Percentiles rank a stretch among this genome's conserved stretches.
These are phyloP conservation scores for Calendula officinalis DNA, from an alignment of 129 eudicot species.

Conservation along the genomic window DNA sequence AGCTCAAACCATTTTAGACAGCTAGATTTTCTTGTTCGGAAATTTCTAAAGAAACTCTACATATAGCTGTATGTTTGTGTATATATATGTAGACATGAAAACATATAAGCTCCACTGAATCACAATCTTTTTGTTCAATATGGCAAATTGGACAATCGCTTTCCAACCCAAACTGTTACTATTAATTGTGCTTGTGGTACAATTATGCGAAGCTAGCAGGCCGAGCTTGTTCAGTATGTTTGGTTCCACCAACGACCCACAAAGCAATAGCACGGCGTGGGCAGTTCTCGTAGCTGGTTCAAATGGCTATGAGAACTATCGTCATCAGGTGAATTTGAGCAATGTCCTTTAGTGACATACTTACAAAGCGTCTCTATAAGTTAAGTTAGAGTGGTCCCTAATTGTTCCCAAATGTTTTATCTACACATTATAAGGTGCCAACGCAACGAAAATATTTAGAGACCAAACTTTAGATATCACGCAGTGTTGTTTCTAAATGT, in stretches of 20 bases:
- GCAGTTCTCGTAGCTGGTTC: constrained; percentile 9
- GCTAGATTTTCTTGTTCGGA: constrained; percentile 8
- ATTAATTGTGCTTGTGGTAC: not conserved
- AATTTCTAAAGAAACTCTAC: not conserved
- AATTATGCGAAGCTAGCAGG: constrained; percentile 18
- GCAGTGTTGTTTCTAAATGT: too few species aligned
- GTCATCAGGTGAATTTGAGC: not conserved
- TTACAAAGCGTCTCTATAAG: too few species aligned
- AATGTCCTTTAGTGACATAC: too few species aligned
- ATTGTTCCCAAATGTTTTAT: too few species aligned
- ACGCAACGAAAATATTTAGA: too few species aligned
- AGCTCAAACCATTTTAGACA: not conserved
- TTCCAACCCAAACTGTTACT: constrained; percentile 15
- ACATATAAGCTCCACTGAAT: not conserved
- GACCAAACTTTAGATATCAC: too few species aligned
- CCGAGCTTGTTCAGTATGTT: not conserved
- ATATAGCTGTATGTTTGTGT: too few species aligned
- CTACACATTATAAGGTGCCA: too few species aligned
- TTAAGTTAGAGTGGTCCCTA: too few species aligned
- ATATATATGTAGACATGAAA: not conserved
- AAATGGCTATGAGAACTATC: not conserved
- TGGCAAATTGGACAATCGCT: constrained; percentile 5
- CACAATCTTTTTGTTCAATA: constrained; percentile 1
- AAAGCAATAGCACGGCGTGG: constrained; percentile 8
- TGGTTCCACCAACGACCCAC: constrained; percentile 19